These are phyloP conservation scores for Talinum fruticosum DNA, from an alignment of 148 eudicot species.

Conservation along the genomic window DNA sequence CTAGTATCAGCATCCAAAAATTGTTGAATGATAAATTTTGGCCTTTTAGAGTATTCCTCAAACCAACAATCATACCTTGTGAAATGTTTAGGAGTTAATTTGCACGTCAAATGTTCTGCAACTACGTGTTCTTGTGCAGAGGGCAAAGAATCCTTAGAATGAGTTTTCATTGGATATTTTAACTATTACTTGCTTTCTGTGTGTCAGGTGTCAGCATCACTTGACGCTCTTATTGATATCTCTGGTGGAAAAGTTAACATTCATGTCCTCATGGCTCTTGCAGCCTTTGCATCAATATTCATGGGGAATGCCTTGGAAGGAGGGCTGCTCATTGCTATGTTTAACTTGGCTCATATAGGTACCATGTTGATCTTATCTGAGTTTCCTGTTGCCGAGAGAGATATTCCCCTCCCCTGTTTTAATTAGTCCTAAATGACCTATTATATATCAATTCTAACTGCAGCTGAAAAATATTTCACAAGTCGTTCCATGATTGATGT, in stretches of 20 bases:
- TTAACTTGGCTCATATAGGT: constrained; percentile 98
- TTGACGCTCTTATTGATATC: constrained; percentile 80
- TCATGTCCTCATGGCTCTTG: constrained; percentile 97
- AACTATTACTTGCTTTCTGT: constrained; percentile 18
- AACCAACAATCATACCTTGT: background rate
- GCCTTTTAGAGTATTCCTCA: background rate
- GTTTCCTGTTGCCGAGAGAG: background rate
- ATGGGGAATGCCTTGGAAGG: constrained; percentile 97
- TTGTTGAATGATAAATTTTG: background rate
- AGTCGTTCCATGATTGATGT: constrained; percentile 94
- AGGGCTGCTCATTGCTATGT: constrained; percentile 95
- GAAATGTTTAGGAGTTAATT: background rate
- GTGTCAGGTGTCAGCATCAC: constrained; percentile 76
- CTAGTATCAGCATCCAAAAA: too few relatives aligned
- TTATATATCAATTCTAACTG: constrained; percentile 26
- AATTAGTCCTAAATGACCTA: background rate
- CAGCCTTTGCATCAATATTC: constrained; percentile 86
- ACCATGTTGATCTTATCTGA: constrained; percentile 12
- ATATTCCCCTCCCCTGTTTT: background rate
- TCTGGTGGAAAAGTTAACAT: constrained; percentile 93
- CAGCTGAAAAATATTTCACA: constrained; percentile 97
- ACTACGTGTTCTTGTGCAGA: background rate
- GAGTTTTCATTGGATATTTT: background rate
- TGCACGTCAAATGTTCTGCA: background rate
- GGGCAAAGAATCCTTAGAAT: background rate